Evolutionary conservation across 371 early-diverging fungal genomes (phyloP), one percentile per base, ranked within the genome.

Genomic region (Mucor saturninus): DNA sequence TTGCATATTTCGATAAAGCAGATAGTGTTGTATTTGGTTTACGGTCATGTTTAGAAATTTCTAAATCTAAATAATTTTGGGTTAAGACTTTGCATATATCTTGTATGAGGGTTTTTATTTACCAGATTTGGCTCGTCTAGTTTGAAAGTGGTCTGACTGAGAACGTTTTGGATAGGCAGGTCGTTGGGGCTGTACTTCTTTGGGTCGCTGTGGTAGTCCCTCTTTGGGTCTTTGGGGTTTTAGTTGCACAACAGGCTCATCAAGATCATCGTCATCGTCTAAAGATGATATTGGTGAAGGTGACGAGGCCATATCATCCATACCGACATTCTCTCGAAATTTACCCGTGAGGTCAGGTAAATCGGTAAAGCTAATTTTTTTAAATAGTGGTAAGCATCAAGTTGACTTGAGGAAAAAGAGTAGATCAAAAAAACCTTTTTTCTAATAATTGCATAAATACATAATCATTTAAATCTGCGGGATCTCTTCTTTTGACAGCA

Each of bases 381-480:
- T 21, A 21, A 1, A 21, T 21, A 1, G 21, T 21, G 21, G 21
- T 21, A 21, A 21, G 21, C 21, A 21, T 21, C 21, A 21, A 21
- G 1, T 15, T 5, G 15, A 53, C 4, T 35, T n/a, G 10, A 37
- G 7, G 52, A 11, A 31, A 14, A 42, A 37, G 9, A 37, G 21
- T 15, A 53, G n/a, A 42, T 6, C 29, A 13, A 51, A 40, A 40
- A 21, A 13, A 64, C 65, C 65, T 53, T 31, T 53, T 59, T 39
- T 45, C 59, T 32, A 64, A 14, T 9, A 64, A n/a, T 40, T 59
- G 52, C 53, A 59, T 58, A 40, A 64, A 64, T 9, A 54, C 59
- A 54, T 46, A 37, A 40, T 64, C 65, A n/a, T 38, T 58, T 30
- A 64, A 32, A 30, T 59, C 49, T 39, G 43, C 45, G 26, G 59